Evolutionary conservation across 257 asterid species (phyloP).

Genomic region (Anisodus acutangulus): DNA sequence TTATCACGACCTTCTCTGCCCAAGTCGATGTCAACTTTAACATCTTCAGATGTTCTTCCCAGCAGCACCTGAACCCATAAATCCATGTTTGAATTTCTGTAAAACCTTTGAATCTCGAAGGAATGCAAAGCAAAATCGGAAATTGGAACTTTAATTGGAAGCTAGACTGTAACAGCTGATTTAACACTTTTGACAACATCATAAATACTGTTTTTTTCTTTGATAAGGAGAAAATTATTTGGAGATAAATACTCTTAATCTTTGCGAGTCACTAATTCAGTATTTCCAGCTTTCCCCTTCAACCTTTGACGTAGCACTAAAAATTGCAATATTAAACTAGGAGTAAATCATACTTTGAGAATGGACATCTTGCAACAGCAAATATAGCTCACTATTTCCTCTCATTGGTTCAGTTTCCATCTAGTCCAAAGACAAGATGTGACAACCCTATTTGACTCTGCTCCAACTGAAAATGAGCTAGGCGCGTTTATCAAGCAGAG

Average conservation of each 20-base stretch:
- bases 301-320: constrained; percentile 8
- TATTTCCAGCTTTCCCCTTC: neutral
- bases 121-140: neutral
- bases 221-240: too few species aligned
- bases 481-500: neutral
- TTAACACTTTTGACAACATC: constrained; percentile 4
- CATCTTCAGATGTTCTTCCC: constrained; percentile 70
- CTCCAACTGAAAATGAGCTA: neutral
- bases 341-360: neutral
- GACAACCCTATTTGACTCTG: neutral
- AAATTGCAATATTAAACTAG: constrained; percentile 13
- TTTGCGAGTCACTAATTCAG: constrained; percentile 3
- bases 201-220: neutral
- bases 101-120: neutral
- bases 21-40: constrained; percentile 77
- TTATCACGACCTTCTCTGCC: constrained; percentile 61
- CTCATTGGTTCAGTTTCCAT: constrained; percentile 3
- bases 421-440: constrained; percentile 21
- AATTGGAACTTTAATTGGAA: constrained; percentile 21
- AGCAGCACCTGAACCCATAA: constrained; percentile 60
- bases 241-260: neutral
- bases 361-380: constrained; percentile 26
- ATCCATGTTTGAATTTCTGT: constrained; percentile 6
- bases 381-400: constrained; percentile 17
- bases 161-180: neutral